Evolutionary conservation across 2,329 filamentous ascomycete genomes (phyloP).

Genomic region (Diaporthe citrichinensis): DNA sequence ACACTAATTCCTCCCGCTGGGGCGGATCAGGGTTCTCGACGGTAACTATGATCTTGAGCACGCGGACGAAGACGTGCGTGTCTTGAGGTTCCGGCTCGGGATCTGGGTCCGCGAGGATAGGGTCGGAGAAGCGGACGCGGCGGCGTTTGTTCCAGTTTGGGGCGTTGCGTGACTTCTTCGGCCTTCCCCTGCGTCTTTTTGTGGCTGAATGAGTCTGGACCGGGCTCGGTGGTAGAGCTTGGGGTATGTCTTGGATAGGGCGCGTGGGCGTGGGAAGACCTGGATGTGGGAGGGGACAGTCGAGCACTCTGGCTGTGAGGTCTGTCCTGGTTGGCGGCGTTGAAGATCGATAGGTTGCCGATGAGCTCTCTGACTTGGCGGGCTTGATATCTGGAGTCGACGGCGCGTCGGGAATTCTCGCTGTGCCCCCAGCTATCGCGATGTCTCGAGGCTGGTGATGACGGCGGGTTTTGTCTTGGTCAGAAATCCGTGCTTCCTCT

Average conservation of each 20-base stretch:
- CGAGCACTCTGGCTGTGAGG: background rate
- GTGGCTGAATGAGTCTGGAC: background rate
- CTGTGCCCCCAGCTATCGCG: too few species aligned
- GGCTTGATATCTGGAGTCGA: background rate
- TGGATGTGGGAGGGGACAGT: background rate
- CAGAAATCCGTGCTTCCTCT: fast-evolving
- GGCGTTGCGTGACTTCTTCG: background rate
- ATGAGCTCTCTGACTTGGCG: background rate
- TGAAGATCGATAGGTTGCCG: background rate
- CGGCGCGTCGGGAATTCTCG: fast-evolving
- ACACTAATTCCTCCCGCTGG: background rate
- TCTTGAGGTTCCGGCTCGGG: background rate
- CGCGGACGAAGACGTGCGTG: slow-evolving; percentile 15
- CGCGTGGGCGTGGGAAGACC: too few species aligned
- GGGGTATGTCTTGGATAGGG: background rate
- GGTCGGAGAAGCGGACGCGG: slow-evolving; percentile 12
- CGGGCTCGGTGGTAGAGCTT: too few species aligned
- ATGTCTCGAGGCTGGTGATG: background rate
- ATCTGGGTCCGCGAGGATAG: background rate
- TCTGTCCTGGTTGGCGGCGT: background rate
- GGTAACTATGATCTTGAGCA: background rate
- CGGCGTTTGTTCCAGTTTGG: slow-evolving; percentile 19
- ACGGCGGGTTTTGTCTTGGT: too few species aligned
- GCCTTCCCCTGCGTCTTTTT: background rate
- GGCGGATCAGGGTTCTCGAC: too few species aligned